These are phyloP conservation scores for Ceratopteris richardii DNA, from an alignment of 75 land plant genomes.

Conservation along the genomic window DNA sequence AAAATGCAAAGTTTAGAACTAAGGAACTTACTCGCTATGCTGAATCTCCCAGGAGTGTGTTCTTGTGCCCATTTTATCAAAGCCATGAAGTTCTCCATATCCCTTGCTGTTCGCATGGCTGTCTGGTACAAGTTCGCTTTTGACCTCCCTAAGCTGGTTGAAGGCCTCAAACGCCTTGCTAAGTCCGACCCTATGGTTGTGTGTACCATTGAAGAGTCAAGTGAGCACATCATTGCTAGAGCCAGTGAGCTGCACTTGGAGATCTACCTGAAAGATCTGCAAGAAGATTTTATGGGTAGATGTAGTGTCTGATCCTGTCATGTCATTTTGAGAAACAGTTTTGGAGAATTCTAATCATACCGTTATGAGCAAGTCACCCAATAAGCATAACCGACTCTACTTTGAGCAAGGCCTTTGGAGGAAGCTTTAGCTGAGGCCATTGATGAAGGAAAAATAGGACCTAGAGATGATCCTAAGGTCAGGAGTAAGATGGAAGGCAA, in stretches of 20 bases:
- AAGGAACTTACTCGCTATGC: not conserved
- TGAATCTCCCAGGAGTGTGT: too few species aligned
- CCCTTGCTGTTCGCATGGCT: constrained; percentile 36
- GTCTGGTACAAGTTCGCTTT: constrained; percentile 64
- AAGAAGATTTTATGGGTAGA: constrained; percentile 35
- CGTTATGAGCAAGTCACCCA: constrained; percentile 73
- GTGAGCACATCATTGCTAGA: constrained; percentile 63
- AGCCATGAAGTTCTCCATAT: constrained; percentile 20
- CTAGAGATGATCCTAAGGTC: constrained; percentile 54
- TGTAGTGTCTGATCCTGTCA: constrained; percentile 50
- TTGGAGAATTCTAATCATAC: constrained; percentile 48
- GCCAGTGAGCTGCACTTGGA: constrained; percentile 73
- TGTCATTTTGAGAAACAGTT: constrained; percentile 62
- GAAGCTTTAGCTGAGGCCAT: constrained; percentile 65
- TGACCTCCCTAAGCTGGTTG: constrained; percentile 54
- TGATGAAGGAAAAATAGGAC: constrained; percentile 65
- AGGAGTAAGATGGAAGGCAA: constrained; percentile 57
- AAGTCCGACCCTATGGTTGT: constrained; percentile 31
- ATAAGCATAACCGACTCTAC: constrained; percentile 66
- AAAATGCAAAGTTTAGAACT: not conserved
- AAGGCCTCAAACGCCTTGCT: constrained; percentile 67
- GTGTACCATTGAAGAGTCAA: constrained; percentile 4
- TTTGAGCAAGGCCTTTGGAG: constrained; percentile 54
- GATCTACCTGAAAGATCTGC: constrained; percentile 67
- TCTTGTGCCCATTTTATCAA: not conserved